These are phyloP conservation scores for Citrus reticulata DNA, from an alignment of 345 rosid genomes.

Conservation along the genomic window DNA sequence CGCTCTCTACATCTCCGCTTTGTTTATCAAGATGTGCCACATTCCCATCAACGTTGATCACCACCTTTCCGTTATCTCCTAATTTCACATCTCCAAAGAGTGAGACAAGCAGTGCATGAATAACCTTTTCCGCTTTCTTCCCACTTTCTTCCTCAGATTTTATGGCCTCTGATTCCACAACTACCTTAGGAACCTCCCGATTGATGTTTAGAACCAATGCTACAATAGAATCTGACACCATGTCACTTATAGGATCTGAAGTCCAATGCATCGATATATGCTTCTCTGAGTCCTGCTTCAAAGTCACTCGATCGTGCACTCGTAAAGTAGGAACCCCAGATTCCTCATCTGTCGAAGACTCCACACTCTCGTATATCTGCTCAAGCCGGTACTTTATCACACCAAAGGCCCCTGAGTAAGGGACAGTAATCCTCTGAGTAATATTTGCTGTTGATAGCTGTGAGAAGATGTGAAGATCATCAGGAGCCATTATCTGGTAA, in stretches of 20 bases:
- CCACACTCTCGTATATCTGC: constrained; percentile 80
- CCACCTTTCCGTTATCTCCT: constrained; percentile 75
- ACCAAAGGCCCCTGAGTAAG: constrained; percentile 74
- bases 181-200: constrained; percentile 73
- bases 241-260: constrained; percentile 85
- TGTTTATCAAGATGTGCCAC: constrained; percentile 73
- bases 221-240: constrained; percentile 88
- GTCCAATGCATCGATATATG: constrained; percentile 86
- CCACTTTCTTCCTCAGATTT: constrained; percentile 61
- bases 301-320: constrained; percentile 67
- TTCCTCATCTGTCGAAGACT: constrained; percentile 73
- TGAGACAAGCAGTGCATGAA: constrained; percentile 76
- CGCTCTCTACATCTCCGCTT: constrained; percentile 88
- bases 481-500: constrained; percentile 96
- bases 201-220: constrained; percentile 78
- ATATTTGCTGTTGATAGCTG: constrained; percentile 84
- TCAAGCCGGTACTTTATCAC: constrained; percentile 74
- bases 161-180: constrained; percentile 48
- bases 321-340: constrained; percentile 53
- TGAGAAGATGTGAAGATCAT: constrained; percentile 91
- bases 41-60: constrained; percentile 71
- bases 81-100: constrained; percentile 87
- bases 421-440: constrained; percentile 80
- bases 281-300: constrained; percentile 83
- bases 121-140: constrained; percentile 75